Percentiles rank a stretch among this genome's conserved stretches.
These are phyloP conservation scores for Vairimorpha ceranae DNA, from an alignment of 371 early-diverging fungal species.

Conservation along the genomic window DNA sequence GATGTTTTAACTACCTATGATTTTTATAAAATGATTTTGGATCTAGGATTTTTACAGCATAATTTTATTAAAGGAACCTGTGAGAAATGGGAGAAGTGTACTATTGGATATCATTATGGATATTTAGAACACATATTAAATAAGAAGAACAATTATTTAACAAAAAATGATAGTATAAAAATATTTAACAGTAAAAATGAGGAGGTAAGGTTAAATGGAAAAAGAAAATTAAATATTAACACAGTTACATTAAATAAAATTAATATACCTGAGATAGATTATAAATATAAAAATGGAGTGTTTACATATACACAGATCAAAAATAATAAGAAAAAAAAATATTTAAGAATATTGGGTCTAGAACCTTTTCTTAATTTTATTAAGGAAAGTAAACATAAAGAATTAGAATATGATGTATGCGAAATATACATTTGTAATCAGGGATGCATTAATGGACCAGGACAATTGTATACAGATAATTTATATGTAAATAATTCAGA, in stretches of 20 bases:
- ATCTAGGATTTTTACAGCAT: constrained; percentile 5
- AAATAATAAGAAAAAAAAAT: not conserved
- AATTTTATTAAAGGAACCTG: not conserved
- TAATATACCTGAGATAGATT: not conserved
- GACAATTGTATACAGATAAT: constrained; percentile 21
- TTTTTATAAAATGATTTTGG: constrained; percentile 14
- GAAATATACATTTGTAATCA: constrained; percentile 47
- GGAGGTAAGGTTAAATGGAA: not conserved
- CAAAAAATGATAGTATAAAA: not conserved
- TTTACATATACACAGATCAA: not conserved
- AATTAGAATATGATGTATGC: constrained; percentile 19
- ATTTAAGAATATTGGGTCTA: constrained; percentile 28
- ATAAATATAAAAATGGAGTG: not conserved
- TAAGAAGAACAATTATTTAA: not conserved
- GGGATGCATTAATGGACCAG: constrained; percentile 54
- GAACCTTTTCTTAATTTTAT: constrained; percentile 36
- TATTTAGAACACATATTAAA: constrained; percentile 1
- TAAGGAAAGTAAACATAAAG: constrained; percentile 18
- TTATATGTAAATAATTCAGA: not conserved
- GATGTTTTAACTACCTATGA: constrained; percentile 48
- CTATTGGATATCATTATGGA: not conserved
- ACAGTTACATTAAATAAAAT: not conserved
- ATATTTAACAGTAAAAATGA: not conserved
- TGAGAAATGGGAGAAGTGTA: not conserved
- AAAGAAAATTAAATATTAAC: not conserved